These are phyloP conservation scores for Aspergillus sp. DNA, from an alignment of 2,329 filamentous ascomycete species.

Conservation along the genomic window DNA sequence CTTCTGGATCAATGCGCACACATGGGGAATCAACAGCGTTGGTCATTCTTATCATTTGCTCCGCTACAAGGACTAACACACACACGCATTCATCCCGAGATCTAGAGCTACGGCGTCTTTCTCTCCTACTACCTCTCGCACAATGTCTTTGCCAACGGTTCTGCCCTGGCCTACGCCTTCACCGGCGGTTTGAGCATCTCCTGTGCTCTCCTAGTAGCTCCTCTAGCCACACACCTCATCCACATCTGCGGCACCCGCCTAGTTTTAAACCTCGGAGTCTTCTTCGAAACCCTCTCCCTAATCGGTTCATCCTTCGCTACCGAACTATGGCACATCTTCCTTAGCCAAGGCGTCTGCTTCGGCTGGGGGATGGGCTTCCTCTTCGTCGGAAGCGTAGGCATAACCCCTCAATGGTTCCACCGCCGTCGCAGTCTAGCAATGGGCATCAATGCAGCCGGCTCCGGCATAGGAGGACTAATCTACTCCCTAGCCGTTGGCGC, in stretches of 20 bases:
- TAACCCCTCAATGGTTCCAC: conserved; percentile 65
- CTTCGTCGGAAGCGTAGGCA: conserved; percentile 58
- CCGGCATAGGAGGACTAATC: conserved; percentile 60
- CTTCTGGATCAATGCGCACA: conserved; percentile 66
- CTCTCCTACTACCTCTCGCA: conserved; percentile 60
- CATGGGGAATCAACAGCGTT: conserved; percentile 72
- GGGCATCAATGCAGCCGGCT: conserved; percentile 60
- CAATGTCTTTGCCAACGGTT: conserved; percentile 57
- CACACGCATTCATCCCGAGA: background rate
- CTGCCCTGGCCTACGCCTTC: conserved; percentile 59
- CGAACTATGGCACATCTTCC: conserved; percentile 61
- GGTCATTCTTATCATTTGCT: conserved; percentile 21
- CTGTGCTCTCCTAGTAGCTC: conserved; percentile 59
- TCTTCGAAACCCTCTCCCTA: conserved; percentile 56
- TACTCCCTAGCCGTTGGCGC: conserved; percentile 61
- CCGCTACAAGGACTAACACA: background rate
- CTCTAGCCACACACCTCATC: conserved; percentile 57
- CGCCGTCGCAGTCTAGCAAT: conserved; percentile 60
- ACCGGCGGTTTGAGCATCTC: conserved; percentile 62
- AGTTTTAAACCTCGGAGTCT: conserved; percentile 58
- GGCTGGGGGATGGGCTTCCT: conserved; percentile 65
- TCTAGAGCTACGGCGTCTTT: conserved; percentile 57
- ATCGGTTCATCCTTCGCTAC: conserved; percentile 59
- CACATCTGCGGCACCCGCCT: conserved; percentile 55
- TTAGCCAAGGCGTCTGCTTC: conserved; percentile 63